Conservation (phyloP, 176 grass and related monocot species). For the Aechmea fasciata region DNA sequence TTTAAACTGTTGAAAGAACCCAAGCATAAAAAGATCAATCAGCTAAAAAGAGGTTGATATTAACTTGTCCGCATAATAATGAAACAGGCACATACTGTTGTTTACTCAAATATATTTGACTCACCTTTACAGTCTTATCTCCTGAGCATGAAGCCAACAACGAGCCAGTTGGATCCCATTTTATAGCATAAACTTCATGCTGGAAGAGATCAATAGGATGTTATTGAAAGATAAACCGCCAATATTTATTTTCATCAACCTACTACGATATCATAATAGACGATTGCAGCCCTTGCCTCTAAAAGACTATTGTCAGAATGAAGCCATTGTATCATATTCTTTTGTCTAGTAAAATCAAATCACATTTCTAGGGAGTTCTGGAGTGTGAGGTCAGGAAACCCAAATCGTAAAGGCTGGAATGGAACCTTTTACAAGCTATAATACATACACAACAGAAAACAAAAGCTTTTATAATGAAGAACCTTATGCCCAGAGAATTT, state of each 20-base stretch:
- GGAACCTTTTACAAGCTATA: background rate
- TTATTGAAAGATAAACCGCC: background rate
- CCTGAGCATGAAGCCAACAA: constrained; percentile 95
- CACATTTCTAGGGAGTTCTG: no score
- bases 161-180: constrained; percentile 94
- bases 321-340: no score
- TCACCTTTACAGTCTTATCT: constrained; percentile 86
- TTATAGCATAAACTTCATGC: constrained; percentile 98
- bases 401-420: background rate
- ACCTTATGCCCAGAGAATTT: constrained; percentile 82
- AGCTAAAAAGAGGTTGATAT: no score
- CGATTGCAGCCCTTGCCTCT: no score
- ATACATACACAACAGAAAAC: no score
- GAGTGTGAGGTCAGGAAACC: no score
- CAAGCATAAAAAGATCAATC: no score
- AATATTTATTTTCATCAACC: background rate
- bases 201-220: constrained; percentile 26
- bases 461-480: background rate
- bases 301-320: no score
- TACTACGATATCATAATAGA: no score
- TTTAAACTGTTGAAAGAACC: no score
- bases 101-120: background rate
- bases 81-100: background rate
- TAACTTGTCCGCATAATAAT: no score
- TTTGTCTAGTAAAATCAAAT: no score